phyloP scores from a whole-genome alignment of 2,329 filamentous ascomycete species.

The Aplosporella prunicola region DNA sequence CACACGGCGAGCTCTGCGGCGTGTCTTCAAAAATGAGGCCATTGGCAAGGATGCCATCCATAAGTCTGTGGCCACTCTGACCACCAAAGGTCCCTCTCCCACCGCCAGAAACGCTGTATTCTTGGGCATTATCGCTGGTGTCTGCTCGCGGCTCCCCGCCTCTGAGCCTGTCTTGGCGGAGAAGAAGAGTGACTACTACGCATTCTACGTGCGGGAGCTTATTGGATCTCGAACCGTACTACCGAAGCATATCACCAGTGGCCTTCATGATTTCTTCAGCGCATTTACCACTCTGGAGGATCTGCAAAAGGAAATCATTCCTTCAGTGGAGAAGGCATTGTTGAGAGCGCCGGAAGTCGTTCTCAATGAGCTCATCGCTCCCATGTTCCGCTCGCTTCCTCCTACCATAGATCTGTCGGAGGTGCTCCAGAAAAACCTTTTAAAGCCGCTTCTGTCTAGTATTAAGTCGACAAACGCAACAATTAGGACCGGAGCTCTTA shows the following conservation, averaged over 20 bases:
- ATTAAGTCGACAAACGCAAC: constrained; percentile 77
- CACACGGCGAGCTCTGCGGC: constrained; percentile 70
- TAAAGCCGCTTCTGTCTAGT: constrained; percentile 83
- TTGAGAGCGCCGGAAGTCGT: constrained; percentile 85
- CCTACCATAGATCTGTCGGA: constrained; percentile 66
- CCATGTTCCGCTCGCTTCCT: constrained; percentile 63
- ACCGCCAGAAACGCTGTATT: constrained; percentile 64
- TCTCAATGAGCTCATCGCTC: constrained; percentile 65
- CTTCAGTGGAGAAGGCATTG: constrained; percentile 78
- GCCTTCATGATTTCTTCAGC: constrained; percentile 72
- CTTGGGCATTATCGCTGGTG: constrained; percentile 78
- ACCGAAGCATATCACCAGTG: constrained; percentile 60
- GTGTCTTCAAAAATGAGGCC: constrained; percentile 52
- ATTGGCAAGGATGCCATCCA: constrained; percentile 53
- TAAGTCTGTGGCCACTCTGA: constrained; percentile 56
- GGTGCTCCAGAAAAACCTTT: constrained; percentile 58
- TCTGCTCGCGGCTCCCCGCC: constrained; percentile 61
- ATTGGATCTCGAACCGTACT: constrained; percentile 67
- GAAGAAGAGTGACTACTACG: constrained; percentile 63
- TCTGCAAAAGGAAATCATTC: constrained; percentile 64
- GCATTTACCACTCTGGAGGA: constrained; percentile 67
- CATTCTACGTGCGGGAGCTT: constrained; percentile 79
- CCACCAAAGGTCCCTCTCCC: constrained; percentile 55
- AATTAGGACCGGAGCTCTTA: constrained; percentile 67
- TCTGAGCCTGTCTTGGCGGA: constrained; percentile 53